phyloP scores from a whole-genome alignment of 176 grass and related monocot species.

The Hordeum vulgare region MorexV3_pseudomolecules_assembly NC_058520.1:447295402-447295901 shows the following conservation, averaged over 20 bases:
- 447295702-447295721: conserved; percentile 54
- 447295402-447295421: neutral
- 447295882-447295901: conserved; percentile 96
- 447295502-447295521: neutral
- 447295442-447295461: conserved; percentile 1
- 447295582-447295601: neutral
- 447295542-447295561: neutral
- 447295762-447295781: conserved; percentile 98
- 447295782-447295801: conserved; percentile 93
- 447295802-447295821: neutral
- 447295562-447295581: neutral
- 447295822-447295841: neutral
- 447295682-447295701: conserved; percentile 87
- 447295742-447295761: conserved; percentile 84
- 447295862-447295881: conserved; percentile 22
- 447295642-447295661: conserved; percentile 1
- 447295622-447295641: neutral
- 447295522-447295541: neutral
- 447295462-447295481: too few relatives aligned
- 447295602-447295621: neutral
- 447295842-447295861: conserved; percentile 2
- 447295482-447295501: neutral
- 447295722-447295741: conserved; percentile 74
- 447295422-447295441: neutral
- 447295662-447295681: conserved; percentile 9